Conservation (phyloP, 2,329 filamentous ascomycete genomes). For the Aspergillus intermedius region DNA sequence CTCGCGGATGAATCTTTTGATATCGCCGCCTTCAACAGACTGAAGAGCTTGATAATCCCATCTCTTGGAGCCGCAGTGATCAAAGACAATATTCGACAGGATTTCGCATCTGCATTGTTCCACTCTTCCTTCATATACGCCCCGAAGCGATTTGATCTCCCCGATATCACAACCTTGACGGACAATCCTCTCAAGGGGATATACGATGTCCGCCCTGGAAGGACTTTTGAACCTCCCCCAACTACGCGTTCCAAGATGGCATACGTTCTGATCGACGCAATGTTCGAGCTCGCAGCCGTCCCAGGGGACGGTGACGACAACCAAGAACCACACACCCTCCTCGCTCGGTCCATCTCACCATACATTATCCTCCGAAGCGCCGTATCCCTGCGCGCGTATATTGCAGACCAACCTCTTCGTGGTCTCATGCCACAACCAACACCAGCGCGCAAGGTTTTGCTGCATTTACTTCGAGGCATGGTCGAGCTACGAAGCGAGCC, state of each 20-base stretch:
- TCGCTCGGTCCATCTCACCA: constrained; percentile 70
- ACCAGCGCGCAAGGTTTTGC: constrained; percentile 69
- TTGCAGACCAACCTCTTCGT: constrained; percentile 83
- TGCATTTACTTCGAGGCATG: constrained; percentile 62
- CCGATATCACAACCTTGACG: constrained; percentile 32
- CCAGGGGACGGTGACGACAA: constrained; percentile 34
- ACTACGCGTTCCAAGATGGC: constrained; percentile 64
- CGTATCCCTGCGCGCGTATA: constrained; percentile 73
- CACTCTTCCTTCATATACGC: constrained; percentile 72
- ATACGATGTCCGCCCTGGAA: constrained; percentile 60
- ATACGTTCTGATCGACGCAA: constrained; percentile 72
- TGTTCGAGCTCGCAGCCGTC: constrained; percentile 61
- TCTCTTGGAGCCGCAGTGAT: constrained; percentile 61
- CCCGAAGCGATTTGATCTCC: constrained; percentile 57
- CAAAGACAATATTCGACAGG: constrained; percentile 58
- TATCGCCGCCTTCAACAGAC: constrained; percentile 61
- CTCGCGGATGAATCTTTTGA: constrained; percentile 73
- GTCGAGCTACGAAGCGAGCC: constrained; percentile 63
- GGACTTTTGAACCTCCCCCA: constrained; percentile 62
- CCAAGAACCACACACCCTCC: constrained; percentile 42
- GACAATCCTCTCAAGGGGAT: constrained; percentile 55
- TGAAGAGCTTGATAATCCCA: constrained; percentile 65
- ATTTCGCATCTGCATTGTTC: constrained; percentile 73
- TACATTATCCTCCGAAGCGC: constrained; percentile 78
- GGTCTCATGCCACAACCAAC: constrained; percentile 84